A percentile compares a stretch with the other conserved stretches of the same genome.
Evolutionary conservation across 2,329 filamentous ascomycete species (phyloP).

Genomic region (Penicillium sp.): DNA sequence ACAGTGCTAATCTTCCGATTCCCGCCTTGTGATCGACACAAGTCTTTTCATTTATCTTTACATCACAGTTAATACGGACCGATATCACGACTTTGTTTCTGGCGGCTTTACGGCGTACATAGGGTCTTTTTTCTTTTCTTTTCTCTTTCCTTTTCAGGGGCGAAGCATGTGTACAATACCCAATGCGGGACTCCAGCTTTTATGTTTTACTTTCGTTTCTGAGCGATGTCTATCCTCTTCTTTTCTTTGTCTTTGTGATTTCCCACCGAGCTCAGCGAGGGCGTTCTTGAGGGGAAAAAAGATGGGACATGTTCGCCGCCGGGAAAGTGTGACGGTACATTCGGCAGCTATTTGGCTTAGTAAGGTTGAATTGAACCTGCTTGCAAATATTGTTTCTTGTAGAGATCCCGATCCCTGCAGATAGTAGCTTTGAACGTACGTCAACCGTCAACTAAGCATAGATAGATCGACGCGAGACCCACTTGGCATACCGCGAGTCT

Average conservation of each 20-base stretch:
- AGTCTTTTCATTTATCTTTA: background rate
- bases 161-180: conserved; percentile 23
- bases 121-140: conserved; percentile 2
- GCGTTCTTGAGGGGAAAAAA: conserved; percentile 21
- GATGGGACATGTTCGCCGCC: conserved; percentile 9
- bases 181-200: conserved; percentile 11
- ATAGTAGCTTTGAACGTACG: no score
- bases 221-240: conserved; percentile 9
- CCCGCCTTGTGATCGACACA: conserved; percentile 24
- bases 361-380: background rate
- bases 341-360: background rate
- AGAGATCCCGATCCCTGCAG: no score
- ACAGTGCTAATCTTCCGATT: conserved; percentile 29
- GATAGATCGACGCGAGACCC: background rate
- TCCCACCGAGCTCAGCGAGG: conserved; percentile 23
- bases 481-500: background rate
- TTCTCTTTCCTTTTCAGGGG: conserved; percentile 7
- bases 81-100: conserved; percentile 13
- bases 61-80: background rate
- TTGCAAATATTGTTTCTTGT: background rate
- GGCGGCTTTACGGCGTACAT: conserved; percentile 20
- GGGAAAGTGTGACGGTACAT: conserved; percentile 1
- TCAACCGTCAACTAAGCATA: no score
- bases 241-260: conserved; percentile 13
- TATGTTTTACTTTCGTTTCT: conserved; percentile 10